These are phyloP conservation scores for Aspergillus piperis DNA, from an alignment of 2,329 filamentous ascomycete species.

Conservation along the genomic window DNA sequence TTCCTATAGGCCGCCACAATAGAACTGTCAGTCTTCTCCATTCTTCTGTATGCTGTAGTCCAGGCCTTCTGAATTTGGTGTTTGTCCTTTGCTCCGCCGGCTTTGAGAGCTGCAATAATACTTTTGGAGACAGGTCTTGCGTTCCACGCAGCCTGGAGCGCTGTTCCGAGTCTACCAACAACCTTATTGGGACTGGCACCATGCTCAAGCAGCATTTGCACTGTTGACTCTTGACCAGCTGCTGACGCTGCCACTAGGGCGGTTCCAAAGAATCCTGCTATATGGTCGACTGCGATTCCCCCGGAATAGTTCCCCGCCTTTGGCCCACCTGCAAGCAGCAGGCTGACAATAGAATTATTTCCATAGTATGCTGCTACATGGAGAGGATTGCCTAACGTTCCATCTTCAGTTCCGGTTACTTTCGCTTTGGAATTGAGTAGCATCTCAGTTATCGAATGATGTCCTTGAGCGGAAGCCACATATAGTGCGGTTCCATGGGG, in stretches of 20 bases:
- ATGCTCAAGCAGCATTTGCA: background rate
- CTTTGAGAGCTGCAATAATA: background rate
- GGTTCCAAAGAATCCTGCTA: background rate
- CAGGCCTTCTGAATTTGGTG: accelerated
- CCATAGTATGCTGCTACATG: background rate
- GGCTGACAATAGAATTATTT: background rate
- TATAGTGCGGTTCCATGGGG: background rate
- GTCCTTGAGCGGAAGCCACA: background rate
- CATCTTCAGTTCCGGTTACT: background rate
- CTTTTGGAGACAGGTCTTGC: background rate
- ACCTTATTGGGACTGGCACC: background rate
- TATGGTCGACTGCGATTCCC: background rate
- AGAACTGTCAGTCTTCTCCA: background rate
- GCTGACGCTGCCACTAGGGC: background rate
- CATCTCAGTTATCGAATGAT: background rate
- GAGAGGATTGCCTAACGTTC: background rate
- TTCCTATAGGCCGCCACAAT: background rate
- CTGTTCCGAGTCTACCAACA: background rate
- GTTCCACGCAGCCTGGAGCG: background rate
- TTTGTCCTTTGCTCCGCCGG: background rate
- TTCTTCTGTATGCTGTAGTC: background rate
- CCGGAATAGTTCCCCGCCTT: background rate
- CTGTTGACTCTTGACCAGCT: background rate
- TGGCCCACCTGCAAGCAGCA: background rate
- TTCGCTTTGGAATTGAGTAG: background rate